Evolutionary conservation across 2,329 filamentous ascomycete species (phyloP).

Genomic region (Cryphonectria parasitica): DNA sequence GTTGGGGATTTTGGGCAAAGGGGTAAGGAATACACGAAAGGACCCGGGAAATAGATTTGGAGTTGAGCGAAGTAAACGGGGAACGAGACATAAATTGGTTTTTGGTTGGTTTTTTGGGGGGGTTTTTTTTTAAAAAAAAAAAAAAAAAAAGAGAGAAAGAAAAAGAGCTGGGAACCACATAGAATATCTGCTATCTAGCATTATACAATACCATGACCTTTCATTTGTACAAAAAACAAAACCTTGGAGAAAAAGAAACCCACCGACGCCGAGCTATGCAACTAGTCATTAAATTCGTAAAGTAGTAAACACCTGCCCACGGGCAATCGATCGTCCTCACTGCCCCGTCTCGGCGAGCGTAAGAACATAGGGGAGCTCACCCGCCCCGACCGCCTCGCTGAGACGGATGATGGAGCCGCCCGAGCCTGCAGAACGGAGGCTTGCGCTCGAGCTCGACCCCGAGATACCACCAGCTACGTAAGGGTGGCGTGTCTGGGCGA

Average conservation of each 20-base stretch:
- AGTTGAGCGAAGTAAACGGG: no score
- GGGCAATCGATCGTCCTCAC: constrained; percentile 3
- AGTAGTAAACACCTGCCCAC: background rate
- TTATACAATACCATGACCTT: constrained; percentile 18
- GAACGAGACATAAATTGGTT: background rate
- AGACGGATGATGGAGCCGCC: constrained; percentile 53
- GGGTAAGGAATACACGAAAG: background rate
- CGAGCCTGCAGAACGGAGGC: constrained; percentile 26
- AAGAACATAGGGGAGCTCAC: constrained; percentile 45
- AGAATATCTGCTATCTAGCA: constrained; percentile 11
- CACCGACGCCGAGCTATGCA: background rate
- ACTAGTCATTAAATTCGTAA: background rate
- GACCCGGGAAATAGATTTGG: background rate
- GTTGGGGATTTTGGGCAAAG: background rate
- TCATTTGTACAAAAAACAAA: background rate
- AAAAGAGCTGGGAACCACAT: no score
- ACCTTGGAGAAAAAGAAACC: background rate
- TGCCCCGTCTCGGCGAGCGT: constrained; percentile 32
- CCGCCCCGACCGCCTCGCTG: constrained; percentile 42
- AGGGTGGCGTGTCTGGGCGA: constrained; percentile 48
- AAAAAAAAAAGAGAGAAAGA: background rate
- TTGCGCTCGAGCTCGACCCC: constrained; percentile 45
- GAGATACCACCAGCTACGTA: constrained; percentile 41
- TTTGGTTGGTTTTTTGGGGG: no score
- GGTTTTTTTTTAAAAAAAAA: no score